These are phyloP conservation scores for Pythium brachiatum DNA, from an alignment of 352 stramenopile genomes.

Conservation along the genomic window DNA sequence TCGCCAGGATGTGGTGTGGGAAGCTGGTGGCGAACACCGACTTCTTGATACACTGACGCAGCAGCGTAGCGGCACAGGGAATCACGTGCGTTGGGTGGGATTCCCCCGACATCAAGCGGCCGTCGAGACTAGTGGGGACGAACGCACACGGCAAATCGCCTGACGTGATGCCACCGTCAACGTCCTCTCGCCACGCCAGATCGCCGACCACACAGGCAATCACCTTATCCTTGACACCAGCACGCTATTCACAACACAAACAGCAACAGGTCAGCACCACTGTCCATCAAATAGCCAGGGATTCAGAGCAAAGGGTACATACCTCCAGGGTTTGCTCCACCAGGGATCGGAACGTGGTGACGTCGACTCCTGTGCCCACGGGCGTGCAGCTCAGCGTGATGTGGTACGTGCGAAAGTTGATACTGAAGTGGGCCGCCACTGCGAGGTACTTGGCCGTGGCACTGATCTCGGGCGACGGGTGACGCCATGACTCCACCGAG, in stretches of 20 bases:
- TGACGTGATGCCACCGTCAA: conserved; percentile 26
- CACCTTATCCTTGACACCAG: conserved; percentile 75
- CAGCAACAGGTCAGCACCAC: neutral
- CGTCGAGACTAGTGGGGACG: conserved; percentile 53
- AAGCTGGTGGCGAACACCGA: conserved; percentile 51
- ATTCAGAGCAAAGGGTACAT: neutral
- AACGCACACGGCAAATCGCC: conserved; percentile 61
- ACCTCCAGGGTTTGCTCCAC: conserved; percentile 63
- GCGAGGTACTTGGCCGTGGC: conserved; percentile 53
- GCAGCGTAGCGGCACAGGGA: conserved; percentile 50
- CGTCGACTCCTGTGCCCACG: conserved; percentile 34
- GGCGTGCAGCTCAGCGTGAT: conserved; percentile 56
- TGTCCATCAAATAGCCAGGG: too few species aligned
- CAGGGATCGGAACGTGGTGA: conserved; percentile 45
- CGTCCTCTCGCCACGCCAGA: conserved; percentile 35
- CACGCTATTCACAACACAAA: conserved; percentile 23
- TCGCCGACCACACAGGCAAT: conserved; percentile 60
- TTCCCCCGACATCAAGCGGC: conserved; percentile 34
- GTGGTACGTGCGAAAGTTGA: conserved; percentile 69
- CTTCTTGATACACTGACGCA: conserved; percentile 55
- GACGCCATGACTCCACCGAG: conserved; percentile 63
- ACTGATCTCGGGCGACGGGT: conserved; percentile 33
- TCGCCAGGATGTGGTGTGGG: conserved; percentile 41
- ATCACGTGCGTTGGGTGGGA: conserved; percentile 54
- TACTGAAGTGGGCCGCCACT: conserved; percentile 72